These are phyloP conservation scores for Rutidosis leptorrhynchoides DNA, from an alignment of 129 eudicot genomes.

Conservation along the genomic window DNA sequence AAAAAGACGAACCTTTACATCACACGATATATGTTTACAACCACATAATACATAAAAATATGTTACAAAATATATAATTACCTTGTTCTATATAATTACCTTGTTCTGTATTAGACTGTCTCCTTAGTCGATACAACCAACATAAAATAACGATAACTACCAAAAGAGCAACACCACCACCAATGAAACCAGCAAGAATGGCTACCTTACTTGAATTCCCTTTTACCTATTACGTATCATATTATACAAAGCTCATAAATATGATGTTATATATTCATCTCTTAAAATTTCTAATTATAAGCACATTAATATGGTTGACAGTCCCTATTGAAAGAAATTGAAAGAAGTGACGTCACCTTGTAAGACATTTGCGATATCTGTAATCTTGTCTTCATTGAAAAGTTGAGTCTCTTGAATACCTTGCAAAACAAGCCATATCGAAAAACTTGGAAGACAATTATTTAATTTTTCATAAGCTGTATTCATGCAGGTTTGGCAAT, in stretches of 20 bases:
- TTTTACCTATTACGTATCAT: too few species aligned
- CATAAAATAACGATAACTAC: slow-evolving; percentile 7
- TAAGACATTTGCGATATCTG: slow-evolving; percentile 38
- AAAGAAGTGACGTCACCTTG: slow-evolving; percentile 34
- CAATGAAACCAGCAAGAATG: slow-evolving; percentile 43
- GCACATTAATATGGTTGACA: background rate
- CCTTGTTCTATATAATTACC: slow-evolving; percentile 21
- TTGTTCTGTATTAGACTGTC: slow-evolving; percentile 34
- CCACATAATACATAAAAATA: too few species aligned
- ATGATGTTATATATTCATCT: background rate
- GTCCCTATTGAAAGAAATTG: background rate
- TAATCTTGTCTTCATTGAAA: slow-evolving; percentile 49
- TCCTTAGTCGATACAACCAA: slow-evolving; percentile 22
- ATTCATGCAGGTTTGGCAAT: slow-evolving; percentile 53
- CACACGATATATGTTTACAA: too few species aligned
- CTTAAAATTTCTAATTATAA: background rate
- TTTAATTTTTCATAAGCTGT: slow-evolving; percentile 35
- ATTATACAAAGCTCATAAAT: too few species aligned
- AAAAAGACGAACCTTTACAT: too few species aligned
- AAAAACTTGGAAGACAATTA: slow-evolving; percentile 46
- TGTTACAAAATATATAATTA: too few species aligned
- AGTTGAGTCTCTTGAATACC: slow-evolving; percentile 51
- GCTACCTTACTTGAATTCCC: slow-evolving; percentile 52
- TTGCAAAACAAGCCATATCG: slow-evolving; percentile 55
- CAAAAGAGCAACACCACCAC: slow-evolving; percentile 30